Base-by-base conservation (phyloP, 2,329 filamentous ascomycete species). In the Plectosphaerella sp. region DNA sequence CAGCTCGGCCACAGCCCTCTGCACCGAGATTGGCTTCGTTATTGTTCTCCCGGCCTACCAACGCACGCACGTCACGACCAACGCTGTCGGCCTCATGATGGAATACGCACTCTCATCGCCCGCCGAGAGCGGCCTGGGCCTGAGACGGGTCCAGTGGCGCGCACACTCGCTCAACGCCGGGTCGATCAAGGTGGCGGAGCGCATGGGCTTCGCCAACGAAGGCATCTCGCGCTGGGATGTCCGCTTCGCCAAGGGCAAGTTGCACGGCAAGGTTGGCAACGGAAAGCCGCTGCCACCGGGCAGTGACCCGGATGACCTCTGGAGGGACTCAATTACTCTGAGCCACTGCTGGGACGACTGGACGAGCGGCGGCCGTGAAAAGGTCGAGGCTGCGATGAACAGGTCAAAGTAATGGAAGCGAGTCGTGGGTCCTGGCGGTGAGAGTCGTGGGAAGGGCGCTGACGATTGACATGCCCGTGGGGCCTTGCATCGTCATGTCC, bases 11-110 rank as follows among this genome's bases (percentile, higher is more conserved):
- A 28, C 28, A 2, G 48, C 61, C 37, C 53, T 58, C 2, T 58
- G 55, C 50, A 61, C 60, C 14, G 64, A 67, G 52, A 62, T 67
- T 8, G 72, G 71, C 12, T 63, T 64, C 45, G 65, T 75, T 36
- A 57, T 66, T 24, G 63, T 64, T 10, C 56, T 71, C 14, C 68
- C 68, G 2, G 35, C 52, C 3, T 70, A 63, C 51, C 67, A 71
- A 45, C 58, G 61, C 28, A 69, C 67, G 6, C 65, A 70, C 50
- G 67, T 72, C 35, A 62, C 62, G 22, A 65, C 61, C 8, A 63
- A 69, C 50, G 61, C 67, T 16, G 60, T 65, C 14, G 67, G 67
- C 5, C 57, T 72, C 22, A 48, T 71, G 52, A 49, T 71, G 47
- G 62, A 63, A 41, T 61, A 65, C 52, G 63, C 63, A 6, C 54